Evolutionary conservation across 164 flowering plant genomes (phyloP), one percentile per base, ranked within the genome.

Genomic region (Akebia trifoliata): DNA sequence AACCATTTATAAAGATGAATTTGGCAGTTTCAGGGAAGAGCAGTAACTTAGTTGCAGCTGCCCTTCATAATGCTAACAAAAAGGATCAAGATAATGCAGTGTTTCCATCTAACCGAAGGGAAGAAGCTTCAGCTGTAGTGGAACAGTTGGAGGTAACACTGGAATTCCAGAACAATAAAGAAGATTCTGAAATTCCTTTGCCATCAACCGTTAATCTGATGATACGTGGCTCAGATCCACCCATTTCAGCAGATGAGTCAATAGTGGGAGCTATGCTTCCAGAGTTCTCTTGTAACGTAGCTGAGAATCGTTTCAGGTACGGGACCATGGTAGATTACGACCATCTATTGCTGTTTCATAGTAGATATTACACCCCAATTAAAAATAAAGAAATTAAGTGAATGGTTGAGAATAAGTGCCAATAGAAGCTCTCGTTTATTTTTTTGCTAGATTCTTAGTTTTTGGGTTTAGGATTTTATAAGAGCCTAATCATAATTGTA

Each of bases 221-320:
- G 21, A 62, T 93, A 68, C 22, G 30, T 54, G 88, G 71, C 43
- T 62, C 72, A 37, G 77, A 74, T 24, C 32, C 70, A 43, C 45
- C 38, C n/a, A 54, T 57, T n/a, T 63, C 67, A 45, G 34, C 50
- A 4, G 65, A 55, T 40, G 58, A 62, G 47, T 54, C 64, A 36
- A 14, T 43, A 0, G 71, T 22, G 15, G 75, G 59, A 35, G 60
- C 57, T 30, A 40, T 44, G 32, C 71, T 62, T 54, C 74, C 78
- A 34, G 82, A 68, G 54, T 59, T 65, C 28, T 72, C 76, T 12
- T 55, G 46, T 15, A n/a, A 36, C 53, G 32, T 68, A 43, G 85
- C 84, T 36, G 89, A 86, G 66, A 70, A 57, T 44, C 81, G 85
- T 52, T 81, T 77, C 81, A 90, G 97, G 99, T 87, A 77, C 60